phyloP scores from a whole-genome alignment of 1,284 basidiomycete species.

The Tausonia pullulans region DNA sequence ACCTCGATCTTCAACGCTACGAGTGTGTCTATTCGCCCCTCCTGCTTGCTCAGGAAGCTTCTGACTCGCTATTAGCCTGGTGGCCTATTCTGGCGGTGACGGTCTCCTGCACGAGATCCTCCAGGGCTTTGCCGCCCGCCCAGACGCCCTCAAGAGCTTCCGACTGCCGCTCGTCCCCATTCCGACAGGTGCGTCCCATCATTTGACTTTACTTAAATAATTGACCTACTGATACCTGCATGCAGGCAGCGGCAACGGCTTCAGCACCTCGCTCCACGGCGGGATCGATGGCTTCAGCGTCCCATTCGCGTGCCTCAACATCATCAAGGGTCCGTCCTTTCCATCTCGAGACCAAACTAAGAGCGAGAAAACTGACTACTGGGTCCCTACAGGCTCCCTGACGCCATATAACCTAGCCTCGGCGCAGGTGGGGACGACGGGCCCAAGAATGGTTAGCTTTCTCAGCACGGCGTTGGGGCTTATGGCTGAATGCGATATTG shows the following conservation, averaged over 20 bases:
- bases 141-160: constrained; percentile 58
- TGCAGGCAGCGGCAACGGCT: constrained; percentile 18
- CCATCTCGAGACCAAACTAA: not conserved
- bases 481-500: constrained; percentile 81
- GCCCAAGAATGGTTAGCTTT: constrained; percentile 61
- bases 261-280: constrained; percentile 35
- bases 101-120: constrained; percentile 83
- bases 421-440: constrained; percentile 52
- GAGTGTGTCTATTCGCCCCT: constrained; percentile 38
- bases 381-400: constrained; percentile 41
- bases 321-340: constrained; percentile 61
- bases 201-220: not conserved
- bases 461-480: constrained; percentile 79
- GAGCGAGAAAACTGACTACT: not conserved
- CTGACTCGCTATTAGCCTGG: constrained; percentile 37
- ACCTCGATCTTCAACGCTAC: constrained; percentile 48
- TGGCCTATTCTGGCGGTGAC: constrained; percentile 81
- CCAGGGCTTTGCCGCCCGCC: constrained; percentile 73
- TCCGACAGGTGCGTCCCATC: constrained; percentile 56
- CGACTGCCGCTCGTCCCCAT: constrained; percentile 69
- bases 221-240: not conserved
- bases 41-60: not conserved
- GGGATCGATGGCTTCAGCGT: constrained; percentile 57
- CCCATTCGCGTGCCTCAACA: constrained; percentile 63
- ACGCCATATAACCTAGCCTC: constrained; percentile 76